These are phyloP conservation scores for Leucocoprinus leucothites DNA, from an alignment of 768 basidiomycete genomes.

Conservation along the genomic window DNA sequence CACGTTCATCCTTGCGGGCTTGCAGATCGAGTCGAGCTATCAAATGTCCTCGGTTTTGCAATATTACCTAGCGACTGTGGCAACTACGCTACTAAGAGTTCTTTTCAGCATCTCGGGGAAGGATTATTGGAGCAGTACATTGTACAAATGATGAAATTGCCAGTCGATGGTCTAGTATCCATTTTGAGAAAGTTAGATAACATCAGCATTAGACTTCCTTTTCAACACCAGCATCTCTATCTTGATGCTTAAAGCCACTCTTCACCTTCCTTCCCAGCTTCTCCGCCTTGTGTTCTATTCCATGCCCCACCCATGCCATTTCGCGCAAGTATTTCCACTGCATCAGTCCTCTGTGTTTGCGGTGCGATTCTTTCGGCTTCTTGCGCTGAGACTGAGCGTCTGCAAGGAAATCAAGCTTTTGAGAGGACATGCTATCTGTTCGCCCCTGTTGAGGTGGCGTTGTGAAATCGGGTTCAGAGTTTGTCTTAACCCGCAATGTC, in stretches of 20 bases:
- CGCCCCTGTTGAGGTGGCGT: slow-evolving; percentile 15
- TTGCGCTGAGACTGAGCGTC: slow-evolving; percentile 3
- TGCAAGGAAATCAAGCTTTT: background rate
- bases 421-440: slow-evolving; percentile 20
- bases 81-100: too few species aligned
- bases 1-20: too few species aligned
- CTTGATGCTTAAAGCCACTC: slow-evolving; percentile 26
- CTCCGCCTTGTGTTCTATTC: slow-evolving; percentile 40
- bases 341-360: slow-evolving; percentile 61
- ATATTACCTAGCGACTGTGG: too few species aligned
- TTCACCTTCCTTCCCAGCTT: slow-evolving; percentile 39
- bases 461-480: background rate
- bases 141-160: too few species aligned
- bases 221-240: slow-evolving; percentile 33
- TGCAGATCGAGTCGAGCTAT: too few species aligned
- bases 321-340: slow-evolving; percentile 57
- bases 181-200: background rate
- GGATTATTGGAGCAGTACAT: too few species aligned
- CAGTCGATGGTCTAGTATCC: too few species aligned
- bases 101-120: too few species aligned
- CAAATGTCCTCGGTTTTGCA: too few species aligned
- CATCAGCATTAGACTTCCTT: slow-evolving; percentile 30
- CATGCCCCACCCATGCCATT: slow-evolving; percentile 52
- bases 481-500: background rate
- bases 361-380: slow-evolving; percentile 34